Base-by-base conservation (phyloP, 2,329 filamentous ascomycete species). In the Endothia cerciana region DNA sequence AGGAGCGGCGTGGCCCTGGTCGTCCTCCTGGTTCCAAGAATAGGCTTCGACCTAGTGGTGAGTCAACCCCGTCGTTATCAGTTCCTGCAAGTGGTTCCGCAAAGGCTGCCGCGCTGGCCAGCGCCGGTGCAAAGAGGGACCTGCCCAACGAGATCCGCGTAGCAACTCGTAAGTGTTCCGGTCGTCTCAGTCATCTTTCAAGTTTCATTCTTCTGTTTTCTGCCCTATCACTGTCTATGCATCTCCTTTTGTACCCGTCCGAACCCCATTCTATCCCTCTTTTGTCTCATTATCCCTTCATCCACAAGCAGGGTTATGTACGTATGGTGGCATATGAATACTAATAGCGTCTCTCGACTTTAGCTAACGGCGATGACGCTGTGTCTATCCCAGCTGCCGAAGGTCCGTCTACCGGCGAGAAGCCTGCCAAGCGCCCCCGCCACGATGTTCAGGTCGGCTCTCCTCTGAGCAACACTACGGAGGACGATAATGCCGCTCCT, bases 1-100 rank as follows among this genome's bases (percentile, higher is more conserved):
- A 68, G 47, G 66, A 68, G 66, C 66, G 66, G 28, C 66, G 66
- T 58, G 63, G 66, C 8, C 66, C 66, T n/a, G 66, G 66, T 6
- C 63, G 66, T 19, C 66, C 66, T 38, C 63, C 60, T 6, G 66
- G 66, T 3, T 68, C 66, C 6, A 68, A 66, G 56, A 68, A 68
- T 41, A 60, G 60, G 19, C 49, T 41, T 6, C 53, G 65, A 3
- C 28, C 43, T 2, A 33, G 51, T 3, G 7, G 4, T 22, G 60
- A 40, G 25, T 28, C 60, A 4, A 15, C 45, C 1, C 33, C 30
- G 0, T 47, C 56, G 11, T 41, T 63, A 33, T 13, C 57, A 41
- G 49, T 4, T 22, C 4, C 60, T 25, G 15, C 53, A 0, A 62
- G 28, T 17, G 62, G 51, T 30, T 53, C 66, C 22, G 63, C 58